Evolutionary conservation across 164 flowering plant genomes (phyloP), one percentile per base, ranked within the genome.

Genomic region (Nelumbo lutea): DNA sequence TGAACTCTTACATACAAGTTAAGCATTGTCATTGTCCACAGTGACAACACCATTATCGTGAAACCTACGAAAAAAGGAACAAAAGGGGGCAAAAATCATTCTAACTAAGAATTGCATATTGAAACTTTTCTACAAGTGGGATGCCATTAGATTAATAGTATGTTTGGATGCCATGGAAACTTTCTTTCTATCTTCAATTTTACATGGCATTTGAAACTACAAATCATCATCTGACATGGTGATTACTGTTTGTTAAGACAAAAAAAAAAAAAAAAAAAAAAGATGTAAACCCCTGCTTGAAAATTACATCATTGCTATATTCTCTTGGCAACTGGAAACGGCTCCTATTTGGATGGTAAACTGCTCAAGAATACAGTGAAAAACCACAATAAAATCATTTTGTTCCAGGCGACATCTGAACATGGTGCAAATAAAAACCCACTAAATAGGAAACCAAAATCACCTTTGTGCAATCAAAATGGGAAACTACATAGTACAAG

Each of bases 1-100:
- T 86, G 96, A 79, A 90, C 90, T 78, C 93, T 83, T 42, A 90
- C 80, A 67, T 85, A 89, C 70, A 95, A 86, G 84, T 81, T 86
- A 59, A 88, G 85, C 77, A 83, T 77, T 4, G 90, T 88, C 82
- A 86, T 78, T 60, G 97, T 74, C 97, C 97, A 92, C 39, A 89
- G 67, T 9, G 97, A 92, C 74, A 82, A 72, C 47, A 82, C 83
- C 83, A 87, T 79, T 81, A 84, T 89, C 5, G 94, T 85, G 71
- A 95, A 92, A 84, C 97, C 98, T 95, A 78, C 56, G 72, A 42
- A 65, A 66, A n/a, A 9, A 5, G 58, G 42, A 78, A 68, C 5
- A 51, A 8, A 48, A 42, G 3, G 39, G 4, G 2, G 8, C 2
- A 0, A 41, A 42, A 48, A 75, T 6, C 65, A 69, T 41, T 3